Evolutionary conservation across 495 filamentous ascomycete genomes (phyloP).

Genomic region (Podospora sp.): DNA sequence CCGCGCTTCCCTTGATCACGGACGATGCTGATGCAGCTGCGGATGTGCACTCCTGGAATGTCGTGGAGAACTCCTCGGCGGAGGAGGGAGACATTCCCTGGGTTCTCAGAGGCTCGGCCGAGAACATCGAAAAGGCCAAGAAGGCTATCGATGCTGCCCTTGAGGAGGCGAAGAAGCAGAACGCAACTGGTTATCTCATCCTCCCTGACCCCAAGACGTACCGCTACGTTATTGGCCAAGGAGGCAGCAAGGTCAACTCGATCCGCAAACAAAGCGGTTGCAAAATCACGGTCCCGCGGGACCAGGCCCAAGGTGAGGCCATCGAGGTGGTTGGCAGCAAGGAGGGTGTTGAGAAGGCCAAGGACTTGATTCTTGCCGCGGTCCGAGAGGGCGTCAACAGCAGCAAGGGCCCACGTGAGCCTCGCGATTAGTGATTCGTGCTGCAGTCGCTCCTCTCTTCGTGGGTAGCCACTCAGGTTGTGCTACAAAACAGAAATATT

Average conservation of each 20-base stretch:
- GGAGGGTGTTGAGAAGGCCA: slow-evolving; percentile 84
- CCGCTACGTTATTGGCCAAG: slow-evolving; percentile 85
- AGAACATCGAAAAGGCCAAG: slow-evolving; percentile 77
- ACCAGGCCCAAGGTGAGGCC: slow-evolving; percentile 74
- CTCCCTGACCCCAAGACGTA: slow-evolving; percentile 88
- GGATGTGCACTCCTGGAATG: slow-evolving; percentile 76
- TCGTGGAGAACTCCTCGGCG: slow-evolving; percentile 60
- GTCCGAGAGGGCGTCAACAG: slow-evolving; percentile 57
- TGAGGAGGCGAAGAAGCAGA: slow-evolving; percentile 69
- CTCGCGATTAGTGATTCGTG: slow-evolving; percentile 9
- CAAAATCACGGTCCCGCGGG: slow-evolving; percentile 86
- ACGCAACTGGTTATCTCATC: slow-evolving; percentile 79
- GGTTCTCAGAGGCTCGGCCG: slow-evolving; percentile 77
- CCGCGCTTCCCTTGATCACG: slow-evolving; percentile 80
- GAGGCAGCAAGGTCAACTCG: slow-evolving; percentile 85
- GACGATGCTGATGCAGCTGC: slow-evolving; percentile 67
- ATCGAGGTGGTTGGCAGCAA: slow-evolving; percentile 82
- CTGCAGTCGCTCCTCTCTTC: neutral
- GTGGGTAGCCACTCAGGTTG: neutral
- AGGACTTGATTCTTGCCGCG: slow-evolving; percentile 81
- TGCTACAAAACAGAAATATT: neutral
- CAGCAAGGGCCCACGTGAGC: slow-evolving; percentile 17
- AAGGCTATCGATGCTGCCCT: slow-evolving; percentile 70
- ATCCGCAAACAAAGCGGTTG: slow-evolving; percentile 92
- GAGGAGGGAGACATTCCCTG: slow-evolving; percentile 84